Conservation (phyloP, 345 rosid genomes). For the Bretschneidera sinensis region DNA sequence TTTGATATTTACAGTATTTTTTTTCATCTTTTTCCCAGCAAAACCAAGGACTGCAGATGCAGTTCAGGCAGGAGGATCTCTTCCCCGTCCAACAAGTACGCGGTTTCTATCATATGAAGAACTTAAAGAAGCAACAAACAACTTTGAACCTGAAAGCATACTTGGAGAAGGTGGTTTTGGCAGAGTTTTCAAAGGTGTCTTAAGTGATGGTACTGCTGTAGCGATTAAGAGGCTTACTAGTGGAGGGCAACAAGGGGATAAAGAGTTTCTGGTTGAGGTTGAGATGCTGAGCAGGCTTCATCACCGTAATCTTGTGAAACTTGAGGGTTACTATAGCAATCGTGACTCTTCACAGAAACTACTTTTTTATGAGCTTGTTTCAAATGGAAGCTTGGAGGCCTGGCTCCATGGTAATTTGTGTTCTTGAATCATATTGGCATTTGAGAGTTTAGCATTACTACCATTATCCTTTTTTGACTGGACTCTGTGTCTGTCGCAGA, state of each 20-base stretch:
- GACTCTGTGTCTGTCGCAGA: background rate
- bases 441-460: background rate
- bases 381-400: constrained; percentile 95
- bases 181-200: constrained; percentile 89
- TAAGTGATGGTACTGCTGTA: constrained; percentile 97
- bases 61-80: constrained; percentile 49
- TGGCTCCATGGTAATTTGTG: constrained; percentile 88
- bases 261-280: constrained; percentile 94
- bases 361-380: constrained; percentile 94
- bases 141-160: constrained; percentile 76
- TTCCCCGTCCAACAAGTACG: constrained; percentile 84
- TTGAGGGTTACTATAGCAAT: constrained; percentile 88
- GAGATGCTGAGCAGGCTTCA: constrained; percentile 99
- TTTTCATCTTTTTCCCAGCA: constrained; percentile 32
- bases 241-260: constrained; percentile 97
- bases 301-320: constrained; percentile 99
- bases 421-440: constrained; percentile 3
- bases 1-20: background rate
- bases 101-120: constrained; percentile 89
- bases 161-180: constrained; percentile 99
- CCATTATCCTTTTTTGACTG: background rate
- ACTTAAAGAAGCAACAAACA: constrained; percentile 90
- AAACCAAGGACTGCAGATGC: constrained; percentile 54
- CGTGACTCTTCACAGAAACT: constrained; percentile 89
- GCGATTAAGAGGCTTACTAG: constrained; percentile 89